Base-by-base conservation (phyloP, 164 flowering plant species). In the Berberis thunbergii region DNA sequence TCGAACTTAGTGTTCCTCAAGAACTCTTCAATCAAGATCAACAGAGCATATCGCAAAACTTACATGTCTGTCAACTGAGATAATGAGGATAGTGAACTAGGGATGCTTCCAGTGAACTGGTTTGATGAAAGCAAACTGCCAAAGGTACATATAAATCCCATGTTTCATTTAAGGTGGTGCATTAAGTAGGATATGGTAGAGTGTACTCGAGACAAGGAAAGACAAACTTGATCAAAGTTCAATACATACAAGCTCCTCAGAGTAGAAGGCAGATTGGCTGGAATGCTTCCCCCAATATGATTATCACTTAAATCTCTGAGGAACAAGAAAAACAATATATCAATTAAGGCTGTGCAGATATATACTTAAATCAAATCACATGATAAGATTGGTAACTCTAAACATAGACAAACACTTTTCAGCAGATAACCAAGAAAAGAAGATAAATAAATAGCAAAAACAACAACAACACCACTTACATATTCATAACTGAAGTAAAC, bases 121-220 rank as follows among this genome's bases (percentile, higher is more conserved):
- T 94, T 94, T 72, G 74, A 91, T 70, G 99, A 84, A 81, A 94
- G 97, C 77, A 87, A 87, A 75, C 99, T 94, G 86, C 74, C 77
- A 72, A 64, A 67, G 67, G 66, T 65, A 63, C 74, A 66, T 26
- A 26, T 26, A 63, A 75, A 59, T 52, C 64, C 75, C 38, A 55
- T 67, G 1, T 45, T 72, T 60, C 44, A 10, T 40, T 62, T 8
- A n/a, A 57, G 48, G 10, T 8, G 2, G 38, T 54, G 38, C 54
- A 50, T 50, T 2, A 9, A 50, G 54, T 26, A 52, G 10, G 42
- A 43, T 11, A 55, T 2, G 59, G 10, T 43, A 50, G 49, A 58
- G 9, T 3, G 48, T 57, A n/a, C 26, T 26, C 26, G 10, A 58
- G 45, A 2, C 7, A 6, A 39, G 58, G 10, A 42, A 42, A 38